Evolutionary conservation across 2,329 filamentous ascomycete species (phyloP).

Genomic region (Botryotinia narcissicola): DNA sequence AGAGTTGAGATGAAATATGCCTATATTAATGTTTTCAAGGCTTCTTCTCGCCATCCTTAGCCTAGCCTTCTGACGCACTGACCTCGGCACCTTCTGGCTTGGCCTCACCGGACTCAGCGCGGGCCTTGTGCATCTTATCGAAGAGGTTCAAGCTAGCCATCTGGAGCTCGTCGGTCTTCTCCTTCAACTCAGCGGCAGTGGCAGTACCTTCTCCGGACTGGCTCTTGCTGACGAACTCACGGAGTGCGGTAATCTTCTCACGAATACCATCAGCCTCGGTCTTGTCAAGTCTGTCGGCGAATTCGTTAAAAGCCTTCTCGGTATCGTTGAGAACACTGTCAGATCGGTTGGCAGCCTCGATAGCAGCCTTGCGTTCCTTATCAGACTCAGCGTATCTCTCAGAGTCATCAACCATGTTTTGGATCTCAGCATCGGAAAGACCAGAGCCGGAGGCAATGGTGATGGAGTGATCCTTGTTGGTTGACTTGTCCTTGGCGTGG

Average conservation of each 20-base stretch:
- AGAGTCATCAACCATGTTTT: constrained; percentile 96
- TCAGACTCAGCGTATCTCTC: constrained; percentile 94
- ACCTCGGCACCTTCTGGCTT: constrained; percentile 45
- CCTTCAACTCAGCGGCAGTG: constrained; percentile 91
- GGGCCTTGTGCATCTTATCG: constrained; percentile 99
- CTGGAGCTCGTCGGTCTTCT: constrained; percentile 98
- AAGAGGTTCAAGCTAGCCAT: constrained; percentile 93
- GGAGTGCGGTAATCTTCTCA: constrained; percentile 85
- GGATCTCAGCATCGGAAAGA: constrained; percentile 90
- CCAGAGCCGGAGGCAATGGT: constrained; percentile 97
- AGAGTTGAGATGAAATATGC: constrained; percentile 30
- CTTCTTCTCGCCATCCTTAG: constrained; percentile 68
- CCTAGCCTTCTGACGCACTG: constrained; percentile 58
- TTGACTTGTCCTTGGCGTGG: constrained; percentile 98
- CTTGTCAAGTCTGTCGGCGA: constrained; percentile 95
- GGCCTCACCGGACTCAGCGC: constrained; percentile 62
- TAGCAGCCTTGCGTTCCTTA: constrained; percentile 94
- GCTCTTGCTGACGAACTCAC: constrained; percentile 90
- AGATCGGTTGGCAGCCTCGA: constrained; percentile 95
- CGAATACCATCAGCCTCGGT: constrained; percentile 86
- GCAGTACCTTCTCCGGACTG: constrained; percentile 85
- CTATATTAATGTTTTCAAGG: constrained; percentile 47
- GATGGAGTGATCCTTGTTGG: constrained; percentile 99
- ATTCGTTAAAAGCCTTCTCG: constrained; percentile 97
- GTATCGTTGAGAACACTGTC: constrained; percentile 97